phyloP scores from a whole-genome alignment of 148 eudicot species.

The Cornus kousa region DNA sequence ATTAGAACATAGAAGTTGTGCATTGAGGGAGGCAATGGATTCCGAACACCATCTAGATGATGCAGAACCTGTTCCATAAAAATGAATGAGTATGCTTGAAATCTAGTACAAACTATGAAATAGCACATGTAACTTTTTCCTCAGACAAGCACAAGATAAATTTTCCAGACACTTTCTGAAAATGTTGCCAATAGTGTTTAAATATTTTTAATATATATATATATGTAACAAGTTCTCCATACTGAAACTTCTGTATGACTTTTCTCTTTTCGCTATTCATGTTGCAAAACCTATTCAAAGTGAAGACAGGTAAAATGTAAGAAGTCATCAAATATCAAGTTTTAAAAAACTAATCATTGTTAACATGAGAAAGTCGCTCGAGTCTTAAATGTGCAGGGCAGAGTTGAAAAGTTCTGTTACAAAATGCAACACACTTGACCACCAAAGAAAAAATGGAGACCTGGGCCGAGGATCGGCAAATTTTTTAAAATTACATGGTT shows the following conservation, averaged over 20 bases:
- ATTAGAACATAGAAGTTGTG: constrained; percentile 88
- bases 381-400: too few species aligned
- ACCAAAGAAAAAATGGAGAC: neutral
- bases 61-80: constrained; percentile 59
- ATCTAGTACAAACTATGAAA: neutral
- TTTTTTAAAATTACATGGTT: neutral
- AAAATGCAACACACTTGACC: too few species aligned
- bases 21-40: constrained; percentile 73
- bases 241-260: too few species aligned
- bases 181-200: neutral
- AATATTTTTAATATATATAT: neutral
- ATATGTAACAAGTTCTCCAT: too few species aligned
- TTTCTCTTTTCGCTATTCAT: too few species aligned
- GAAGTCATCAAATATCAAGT: too few species aligned
- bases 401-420: too few species aligned
- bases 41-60: constrained; percentile 78
- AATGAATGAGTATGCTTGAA: neutral
- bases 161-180: neutral
- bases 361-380: neutral
- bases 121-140: neutral
- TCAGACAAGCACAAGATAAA: neutral
- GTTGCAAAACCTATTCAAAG: too few species aligned
- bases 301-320: too few species aligned
- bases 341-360: neutral
- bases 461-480: neutral